A percentile compares a stretch with the other conserved stretches of the same genome.
Evolutionary conservation across 1,284 basidiomycete species (phyloP).

Genomic region (Mycena citricolor): DNA sequence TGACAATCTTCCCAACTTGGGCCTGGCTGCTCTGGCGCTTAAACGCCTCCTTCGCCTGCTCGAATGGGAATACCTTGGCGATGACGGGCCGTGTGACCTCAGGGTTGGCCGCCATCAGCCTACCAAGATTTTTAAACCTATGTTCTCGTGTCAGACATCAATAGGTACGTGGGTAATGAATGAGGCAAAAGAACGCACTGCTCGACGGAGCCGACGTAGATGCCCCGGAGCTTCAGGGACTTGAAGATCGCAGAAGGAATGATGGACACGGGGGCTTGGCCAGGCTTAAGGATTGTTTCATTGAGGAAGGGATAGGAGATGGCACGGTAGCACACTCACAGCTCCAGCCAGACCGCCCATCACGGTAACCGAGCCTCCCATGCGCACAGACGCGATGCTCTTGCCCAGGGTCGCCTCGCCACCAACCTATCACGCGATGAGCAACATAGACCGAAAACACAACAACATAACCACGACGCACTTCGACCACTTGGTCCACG

Average conservation of each 20-base stretch:
- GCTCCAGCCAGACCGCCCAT: conserved; percentile 17
- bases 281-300: background rate
- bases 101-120: conserved; percentile 30
- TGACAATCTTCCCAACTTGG: conserved; percentile 33
- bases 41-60: conserved; percentile 35
- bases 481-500: conserved; percentile 57
- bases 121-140: conserved; percentile 43
- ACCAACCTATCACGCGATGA: conserved; percentile 44
- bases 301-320: too few relatives aligned
- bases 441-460: conserved; percentile 51
- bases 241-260: background rate
- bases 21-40: conserved; percentile 30
- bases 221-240: conserved; percentile 8
- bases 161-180: too few relatives aligned
- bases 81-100: conserved; percentile 32
- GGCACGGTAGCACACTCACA: conserved; percentile 3
- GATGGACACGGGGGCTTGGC: background rate
- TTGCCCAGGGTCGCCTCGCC: conserved; percentile 18
- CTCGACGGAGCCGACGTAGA: conserved; percentile 10
- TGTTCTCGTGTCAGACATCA: conserved; percentile 33
- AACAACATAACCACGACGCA: too few relatives aligned
- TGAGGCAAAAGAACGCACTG: background rate
- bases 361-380: conserved; percentile 16
- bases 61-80: conserved; percentile 37
- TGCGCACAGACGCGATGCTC: conserved; percentile 11